Base-by-base conservation (phyloP, 495 filamentous ascomycete genomes). In the Pyrenula aspistea region DNA sequence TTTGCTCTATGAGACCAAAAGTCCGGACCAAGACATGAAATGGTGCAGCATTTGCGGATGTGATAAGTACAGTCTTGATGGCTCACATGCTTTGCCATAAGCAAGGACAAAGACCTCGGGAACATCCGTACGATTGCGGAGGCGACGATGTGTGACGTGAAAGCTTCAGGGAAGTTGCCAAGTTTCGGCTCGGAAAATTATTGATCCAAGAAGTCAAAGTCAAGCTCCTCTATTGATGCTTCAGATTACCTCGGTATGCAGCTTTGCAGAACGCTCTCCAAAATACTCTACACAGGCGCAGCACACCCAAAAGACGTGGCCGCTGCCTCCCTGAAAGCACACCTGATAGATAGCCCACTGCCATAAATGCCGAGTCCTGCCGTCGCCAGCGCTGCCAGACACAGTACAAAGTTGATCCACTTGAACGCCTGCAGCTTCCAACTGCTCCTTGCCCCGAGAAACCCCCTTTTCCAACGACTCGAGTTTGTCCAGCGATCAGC, bases 281-380 rank as follows among this genome's bases (percentile, higher is more conserved):
- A n/a, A n/a, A n/a, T n/a, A 42, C 31, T 42, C 31, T 42, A 42
- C 8, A 42, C 31, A 42, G 31, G 31, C 31, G 31, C 31, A 4
- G 31, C 31, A 15, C 31, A 42, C 8, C 31, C 31, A 42, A 42
- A 42, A 42, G 31, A 42, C 31, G 31, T 42, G 8, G 31, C 31
- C 8, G 31, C 31, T 15, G 31, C 31, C 31, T 4, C 4, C 8
- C 15, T 42, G 31, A 42, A 42, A 8, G 31, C 31, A 15, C 8
- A 42, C 15, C 15, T 42, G 31, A 42, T 42, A 42, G 31, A 42
- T 15, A 42, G 31, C 31, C 31, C 31, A 42, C 31, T 42, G 31
- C 31, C 31, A 55, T 72, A 71, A 25, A 67, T 59, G 55, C 70
- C 71, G 22, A 73, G 61, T 2, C 67, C 65, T 11, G 65, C 65